These are phyloP conservation scores for Lathyrus oleraceus DNA, from an alignment of 306 rosid genomes.

Conservation along the genomic window DNA sequence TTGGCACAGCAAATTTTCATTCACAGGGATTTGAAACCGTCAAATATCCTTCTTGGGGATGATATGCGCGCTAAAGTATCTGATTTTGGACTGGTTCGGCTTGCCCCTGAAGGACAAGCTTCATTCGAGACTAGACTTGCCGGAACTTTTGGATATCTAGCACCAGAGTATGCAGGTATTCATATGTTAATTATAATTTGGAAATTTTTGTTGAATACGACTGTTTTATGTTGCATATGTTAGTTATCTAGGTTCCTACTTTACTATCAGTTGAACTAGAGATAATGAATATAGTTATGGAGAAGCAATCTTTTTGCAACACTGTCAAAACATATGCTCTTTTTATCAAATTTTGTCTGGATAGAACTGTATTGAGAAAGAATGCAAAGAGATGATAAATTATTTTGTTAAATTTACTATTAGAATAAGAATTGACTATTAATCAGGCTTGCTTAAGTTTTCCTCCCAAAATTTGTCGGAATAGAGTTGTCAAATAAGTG, in stretches of 20 bases:
- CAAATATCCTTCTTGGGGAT: slow-evolving; percentile 91
- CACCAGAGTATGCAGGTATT: slow-evolving; percentile 94
- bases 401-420: neutral
- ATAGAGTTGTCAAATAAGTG: too few species aligned
- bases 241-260: neutral
- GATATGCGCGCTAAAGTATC: slow-evolving; percentile 92
- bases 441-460: too few species aligned
- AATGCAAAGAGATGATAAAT: neutral
- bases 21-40: slow-evolving; percentile 91
- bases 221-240: slow-evolving; percentile 2
- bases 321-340: neutral
- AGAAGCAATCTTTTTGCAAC: neutral
- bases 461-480: too few species aligned
- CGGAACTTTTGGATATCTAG: slow-evolving; percentile 94
- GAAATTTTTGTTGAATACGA: neutral
- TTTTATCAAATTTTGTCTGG: neutral
- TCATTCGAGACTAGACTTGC: slow-evolving; percentile 84
- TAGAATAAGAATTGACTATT: neutral
- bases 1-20: slow-evolving; percentile 87
- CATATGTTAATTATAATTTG: neutral
- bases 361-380: neutral
- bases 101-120: slow-evolving; percentile 83
- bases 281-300: neutral
- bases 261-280: neutral
- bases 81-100: slow-evolving; percentile 93